phyloP scores from a whole-genome alignment of 148 eudicot species.

The Oxyria digyna region DNA sequence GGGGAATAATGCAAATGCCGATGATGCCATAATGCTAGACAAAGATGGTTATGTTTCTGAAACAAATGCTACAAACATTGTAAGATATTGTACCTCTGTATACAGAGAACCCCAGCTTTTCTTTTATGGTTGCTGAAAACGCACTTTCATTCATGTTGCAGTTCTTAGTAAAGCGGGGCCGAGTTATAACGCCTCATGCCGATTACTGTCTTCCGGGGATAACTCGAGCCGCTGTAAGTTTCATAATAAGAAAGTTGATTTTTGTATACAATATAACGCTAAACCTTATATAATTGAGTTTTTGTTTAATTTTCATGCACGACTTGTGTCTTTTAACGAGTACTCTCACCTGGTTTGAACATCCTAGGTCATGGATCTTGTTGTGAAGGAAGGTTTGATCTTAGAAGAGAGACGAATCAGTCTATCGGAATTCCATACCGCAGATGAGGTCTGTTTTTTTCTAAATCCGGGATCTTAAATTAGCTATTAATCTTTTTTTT shows the following conservation, averaged over 20 bases:
- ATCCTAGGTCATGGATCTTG: constrained; percentile 87
- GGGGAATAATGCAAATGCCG: constrained; percentile 87
- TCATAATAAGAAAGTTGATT: not conserved
- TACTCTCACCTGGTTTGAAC: not conserved
- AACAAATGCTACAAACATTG: constrained; percentile 97
- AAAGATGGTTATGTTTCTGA: constrained; percentile 95
- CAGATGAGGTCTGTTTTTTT: constrained; percentile 65
- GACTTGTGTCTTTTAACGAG: not conserved
- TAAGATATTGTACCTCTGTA: constrained; percentile 18
- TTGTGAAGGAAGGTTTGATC: constrained; percentile 50
- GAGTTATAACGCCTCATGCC: constrained; percentile 79
- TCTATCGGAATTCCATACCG: constrained; percentile 88
- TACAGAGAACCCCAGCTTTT: not conserved
- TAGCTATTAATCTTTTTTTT: not conserved
- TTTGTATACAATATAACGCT: not conserved
- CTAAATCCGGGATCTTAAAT: no score
- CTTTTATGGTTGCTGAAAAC: not conserved
- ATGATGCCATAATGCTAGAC: constrained; percentile 98
- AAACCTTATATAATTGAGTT: no score
- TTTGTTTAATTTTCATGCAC: not conserved
- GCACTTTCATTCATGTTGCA: constrained; percentile 24
- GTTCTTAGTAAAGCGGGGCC: constrained; percentile 93
- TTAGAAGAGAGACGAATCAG: constrained; percentile 79
- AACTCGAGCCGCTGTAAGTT: constrained; percentile 91
- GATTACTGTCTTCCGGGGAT: constrained; percentile 98